Evolutionary conservation across 306 rosid species (phyloP).

Genomic region (Glycine soja): DNA sequence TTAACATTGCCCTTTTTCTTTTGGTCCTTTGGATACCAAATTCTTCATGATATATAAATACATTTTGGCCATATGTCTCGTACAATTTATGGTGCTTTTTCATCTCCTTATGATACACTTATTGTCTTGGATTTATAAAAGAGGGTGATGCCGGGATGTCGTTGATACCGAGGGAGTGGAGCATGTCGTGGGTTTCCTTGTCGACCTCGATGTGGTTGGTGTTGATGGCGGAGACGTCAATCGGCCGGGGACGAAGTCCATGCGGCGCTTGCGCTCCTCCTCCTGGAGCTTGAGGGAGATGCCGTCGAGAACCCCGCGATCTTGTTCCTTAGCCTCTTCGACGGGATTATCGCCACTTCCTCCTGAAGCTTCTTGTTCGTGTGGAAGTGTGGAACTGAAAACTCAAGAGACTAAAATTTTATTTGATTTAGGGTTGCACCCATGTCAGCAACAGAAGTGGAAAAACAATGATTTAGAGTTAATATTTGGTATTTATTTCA

Average conservation of each 20-base stretch:
- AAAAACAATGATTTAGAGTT: too few species aligned
- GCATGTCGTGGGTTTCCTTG: slow-evolving; percentile 69
- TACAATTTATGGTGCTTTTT: slow-evolving; percentile 12
- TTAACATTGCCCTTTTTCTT: too few species aligned
- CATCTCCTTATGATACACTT: slow-evolving; percentile 16
- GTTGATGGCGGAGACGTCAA: slow-evolving; percentile 57
- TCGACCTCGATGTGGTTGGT: slow-evolving; percentile 61
- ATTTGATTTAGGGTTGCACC: too few species aligned
- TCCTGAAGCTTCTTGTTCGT: slow-evolving; percentile 64
- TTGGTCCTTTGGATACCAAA: slow-evolving; percentile 26
- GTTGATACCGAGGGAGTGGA: slow-evolving; percentile 53
- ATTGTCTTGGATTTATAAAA: not conserved
- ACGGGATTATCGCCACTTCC: slow-evolving; percentile 64
- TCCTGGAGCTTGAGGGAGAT: slow-evolving; percentile 73
- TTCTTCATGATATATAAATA: slow-evolving; percentile 25
- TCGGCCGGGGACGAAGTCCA: slow-evolving; percentile 75
- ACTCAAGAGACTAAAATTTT: too few species aligned
- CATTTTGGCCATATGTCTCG: slow-evolving; percentile 3
- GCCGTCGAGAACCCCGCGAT: slow-evolving; percentile 74
- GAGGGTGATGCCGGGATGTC: slow-evolving; percentile 50
- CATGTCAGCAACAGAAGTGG: too few species aligned
- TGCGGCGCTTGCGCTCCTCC: slow-evolving; percentile 71
- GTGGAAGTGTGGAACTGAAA: too few species aligned
- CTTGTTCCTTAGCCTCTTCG: slow-evolving; percentile 70
- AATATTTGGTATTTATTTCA: too few species aligned